Evolutionary conservation across 768 basidiomycete genomes (phyloP), one percentile per base, ranked within the genome.

Genomic region (Lactarius sanguifluus): DNA sequence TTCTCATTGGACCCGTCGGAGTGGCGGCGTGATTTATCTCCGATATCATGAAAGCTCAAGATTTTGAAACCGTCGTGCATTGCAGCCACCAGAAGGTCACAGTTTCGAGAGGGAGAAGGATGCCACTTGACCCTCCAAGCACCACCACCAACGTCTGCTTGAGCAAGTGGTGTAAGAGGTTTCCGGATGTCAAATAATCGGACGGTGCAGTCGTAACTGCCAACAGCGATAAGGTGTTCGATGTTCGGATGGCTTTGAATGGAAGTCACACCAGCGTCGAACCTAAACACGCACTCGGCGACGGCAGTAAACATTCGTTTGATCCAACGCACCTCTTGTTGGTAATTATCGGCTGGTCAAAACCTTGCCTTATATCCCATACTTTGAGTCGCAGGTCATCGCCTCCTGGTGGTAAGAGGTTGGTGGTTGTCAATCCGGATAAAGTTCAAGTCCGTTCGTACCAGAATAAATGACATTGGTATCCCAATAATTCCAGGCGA

Each of bases 31-130:
- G 50, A n/a, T 38, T 58, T 38, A 41, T 32, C 40, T 45, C 62
- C 63, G 6, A 71, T 34, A 52, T 66, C 62, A 62, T 64, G 76
- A 65, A 92, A 85, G 2, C 76, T 80, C 56, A 94, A 75, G 7
- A 96, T 81, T 74, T 97, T 97, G 83, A 94, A 96, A 12, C 96
- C 96, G 69, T 94, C 94, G 73, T 96, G 96, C 97, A 98, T 99
- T 73, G 92, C 94, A 0, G 96, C 97, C n/a, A 94, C 86, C 23
- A 98, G 83, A 2, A 98, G 81, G 72, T 96, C 91, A 43, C 83
- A 72, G 68, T 82, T 83, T 55, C 94, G 83, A n/a, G 73, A 70
- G 2, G 81, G 69, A 5, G 83, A 84, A 8, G 96, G 94, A 76
- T 98, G 94, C 94, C 95, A 99, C 76, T 96, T 95, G 65, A 94